Percentiles rank a stretch among this genome's conserved stretches.
Evolutionary conservation across 2,329 filamentous ascomycete genomes (phyloP).

Genomic region (Aspergillus glaucus): DNA sequence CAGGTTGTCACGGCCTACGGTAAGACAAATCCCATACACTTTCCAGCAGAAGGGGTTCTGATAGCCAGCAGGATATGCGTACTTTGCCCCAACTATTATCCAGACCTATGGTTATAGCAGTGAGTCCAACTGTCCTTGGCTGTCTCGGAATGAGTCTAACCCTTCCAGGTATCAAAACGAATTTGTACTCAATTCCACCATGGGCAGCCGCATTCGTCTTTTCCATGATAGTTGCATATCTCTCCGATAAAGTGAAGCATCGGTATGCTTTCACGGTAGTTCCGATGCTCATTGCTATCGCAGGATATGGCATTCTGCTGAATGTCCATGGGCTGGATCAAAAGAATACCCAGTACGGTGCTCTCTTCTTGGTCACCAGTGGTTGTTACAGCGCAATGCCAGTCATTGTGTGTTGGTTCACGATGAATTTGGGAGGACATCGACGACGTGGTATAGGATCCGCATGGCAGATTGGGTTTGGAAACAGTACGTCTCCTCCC

Average conservation of each 20-base stretch:
- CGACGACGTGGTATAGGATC: slow-evolving; percentile 63
- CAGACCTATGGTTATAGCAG: slow-evolving; percentile 56
- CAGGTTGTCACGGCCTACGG: slow-evolving; percentile 71
- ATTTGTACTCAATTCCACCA: slow-evolving; percentile 48
- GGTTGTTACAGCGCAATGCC: slow-evolving; percentile 86
- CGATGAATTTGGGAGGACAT: slow-evolving; percentile 71
- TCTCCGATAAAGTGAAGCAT: slow-evolving; percentile 66
- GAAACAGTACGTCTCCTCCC: slow-evolving; percentile 47
- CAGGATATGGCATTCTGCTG: slow-evolving; percentile 70
- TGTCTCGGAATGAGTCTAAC: background rate
- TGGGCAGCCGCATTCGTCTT: slow-evolving; percentile 72
- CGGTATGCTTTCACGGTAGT: slow-evolving; percentile 67
- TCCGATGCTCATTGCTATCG: slow-evolving; percentile 62
- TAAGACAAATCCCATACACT: slow-evolving; percentile 4
- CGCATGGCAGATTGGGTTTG: slow-evolving; percentile 72
- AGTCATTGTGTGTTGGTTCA: slow-evolving; percentile 76
- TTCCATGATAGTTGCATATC: slow-evolving; percentile 65
- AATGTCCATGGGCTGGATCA: slow-evolving; percentile 57
- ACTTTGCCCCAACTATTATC: slow-evolving; percentile 69
- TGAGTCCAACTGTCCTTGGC: slow-evolving; percentile 16
- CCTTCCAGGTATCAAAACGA: slow-evolving; percentile 42
- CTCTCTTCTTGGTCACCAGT: slow-evolving; percentile 74
- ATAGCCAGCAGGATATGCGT: slow-evolving; percentile 54
- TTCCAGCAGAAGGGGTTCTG: background rate
- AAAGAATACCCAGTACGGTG: slow-evolving; percentile 63